A percentile compares a stretch with the other conserved stretches of the same genome.
Evolutionary conservation across 1,139 yeast species (phyloP).

Genomic region (Debaryomycetaceae sp.): DNA sequence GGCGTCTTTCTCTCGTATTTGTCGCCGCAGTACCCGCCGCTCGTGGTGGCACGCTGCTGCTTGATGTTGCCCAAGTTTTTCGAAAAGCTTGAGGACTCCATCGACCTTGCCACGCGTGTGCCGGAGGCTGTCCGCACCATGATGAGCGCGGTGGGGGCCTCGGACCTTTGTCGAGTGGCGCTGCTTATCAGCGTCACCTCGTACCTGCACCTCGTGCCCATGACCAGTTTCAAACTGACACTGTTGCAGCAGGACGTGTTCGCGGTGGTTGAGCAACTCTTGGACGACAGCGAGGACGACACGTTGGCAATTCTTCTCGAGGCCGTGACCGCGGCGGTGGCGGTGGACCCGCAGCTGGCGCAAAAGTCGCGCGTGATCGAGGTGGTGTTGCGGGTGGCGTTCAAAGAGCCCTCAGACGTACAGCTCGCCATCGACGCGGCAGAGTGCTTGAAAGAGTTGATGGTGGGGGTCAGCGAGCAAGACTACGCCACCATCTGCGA

Average conservation of each 20-base stretch:
- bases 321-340: slow-evolving; percentile 53
- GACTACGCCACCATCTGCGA: slow-evolving; percentile 48
- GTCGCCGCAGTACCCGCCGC: slow-evolving; percentile 17
- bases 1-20: slow-evolving; percentile 15
- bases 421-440: slow-evolving; percentile 63
- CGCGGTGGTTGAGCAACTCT: slow-evolving; percentile 33
- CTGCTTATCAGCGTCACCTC: slow-evolving; percentile 51
- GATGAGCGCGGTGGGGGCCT: slow-evolving; percentile 12
- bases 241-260: slow-evolving; percentile 25
- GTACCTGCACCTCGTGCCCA: slow-evolving; percentile 21
- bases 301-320: slow-evolving; percentile 76
- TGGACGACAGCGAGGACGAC: slow-evolving; percentile 73
- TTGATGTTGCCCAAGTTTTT: slow-evolving; percentile 53
- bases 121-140: slow-evolving; percentile 34
- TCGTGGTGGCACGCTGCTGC: slow-evolving; percentile 43
- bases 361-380: slow-evolving; percentile 37
- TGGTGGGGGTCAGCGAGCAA: slow-evolving; percentile 41
- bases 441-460: slow-evolving; percentile 55
- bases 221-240: neutral
- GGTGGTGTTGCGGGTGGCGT: slow-evolving; percentile 59
- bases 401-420: slow-evolving; percentile 71
- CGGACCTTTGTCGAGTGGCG: slow-evolving; percentile 31
- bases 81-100: slow-evolving; percentile 40
- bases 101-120: slow-evolving; percentile 35
- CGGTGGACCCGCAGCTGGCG: slow-evolving; percentile 36